Base-by-base conservation (phyloP, 2,329 filamentous ascomycete genomes). In the Penicillium oxalicum region DNA sequence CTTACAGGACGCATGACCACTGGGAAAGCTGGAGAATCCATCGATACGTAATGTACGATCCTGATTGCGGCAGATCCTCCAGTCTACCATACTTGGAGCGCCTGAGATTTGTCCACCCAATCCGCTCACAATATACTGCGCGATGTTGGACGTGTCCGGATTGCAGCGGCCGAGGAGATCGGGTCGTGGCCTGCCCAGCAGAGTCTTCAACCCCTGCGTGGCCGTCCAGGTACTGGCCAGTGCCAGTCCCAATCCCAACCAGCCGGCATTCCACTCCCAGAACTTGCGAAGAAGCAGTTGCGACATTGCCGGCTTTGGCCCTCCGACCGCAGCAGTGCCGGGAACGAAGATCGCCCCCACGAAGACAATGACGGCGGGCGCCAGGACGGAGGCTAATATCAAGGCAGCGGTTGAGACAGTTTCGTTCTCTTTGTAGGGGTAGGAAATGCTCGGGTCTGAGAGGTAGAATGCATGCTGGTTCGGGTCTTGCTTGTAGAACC, bases 221-320 rank as follows among this genome's bases (percentile, higher is more conserved):
- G 94, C 82, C 68, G 93, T 82, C 74, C 87, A 94, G 4, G 86
- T 79, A 2, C 81, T 76, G 2, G 84, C 82, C 8, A 89, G 74
- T 2, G 87, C 82, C 13, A 95, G 74, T 0, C 77, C 87, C 2
- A 95, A 77, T 0, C 91, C 91, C 61, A 95, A 81, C 82, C 86
- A 88, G 50, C 88, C 90, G 2, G 82, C 83, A 64, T 96, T 89
- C 66, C 88, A 83, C 68, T 96, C 91, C 90, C 91, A 96, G 1
- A 95, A 67, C 71, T 93, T 95, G 56, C 88, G 80, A 64, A 80
- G 81, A 83, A 88, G 90, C 39, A 91, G 75, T 46, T 88, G 70
- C 4, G 77, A 68, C 54, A 77, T 77, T 1, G 87, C 82, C 0
- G 84, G 29, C 25, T 49, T 54, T 2, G 40, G 12, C 3, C 50